Percentiles rank a stretch among this genome's conserved stretches.
Conservation (phyloP, 2,329 filamentous ascomycete genomes). For the Diaporthe sp. region DNA sequence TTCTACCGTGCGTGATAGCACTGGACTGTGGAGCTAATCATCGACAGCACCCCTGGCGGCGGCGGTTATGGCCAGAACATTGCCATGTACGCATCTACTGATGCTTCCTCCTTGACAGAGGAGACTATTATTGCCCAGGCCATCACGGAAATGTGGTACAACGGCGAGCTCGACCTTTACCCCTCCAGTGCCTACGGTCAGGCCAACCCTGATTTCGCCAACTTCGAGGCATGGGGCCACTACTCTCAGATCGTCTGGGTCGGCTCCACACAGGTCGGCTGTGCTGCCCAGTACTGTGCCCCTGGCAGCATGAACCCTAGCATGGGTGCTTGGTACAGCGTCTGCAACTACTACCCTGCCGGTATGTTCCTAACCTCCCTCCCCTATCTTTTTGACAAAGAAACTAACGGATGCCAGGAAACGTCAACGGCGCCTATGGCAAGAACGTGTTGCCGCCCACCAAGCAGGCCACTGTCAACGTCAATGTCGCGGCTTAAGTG, state of each 20-base stretch:
- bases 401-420: conserved; percentile 57
- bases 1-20: neutral
- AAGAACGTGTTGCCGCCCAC: conserved; percentile 63
- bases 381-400: conserved; percentile 30
- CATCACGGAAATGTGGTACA: conserved; percentile 91
- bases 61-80: conserved; percentile 93
- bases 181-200: conserved; percentile 70
- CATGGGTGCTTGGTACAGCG: conserved; percentile 79
- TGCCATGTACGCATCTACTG: conserved; percentile 70
- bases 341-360: conserved; percentile 87
- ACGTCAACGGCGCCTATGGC: conserved; percentile 65
- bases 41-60: conserved; percentile 64
- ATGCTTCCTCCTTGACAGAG: conserved; percentile 62
- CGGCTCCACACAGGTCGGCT: conserved; percentile 72
- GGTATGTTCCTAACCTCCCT: conserved; percentile 62
- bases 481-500: conserved; percentile 40
- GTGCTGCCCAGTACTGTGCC: conserved; percentile 69
- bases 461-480: conserved; percentile 49
- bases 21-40: conserved; percentile 8
- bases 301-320: conserved; percentile 60
- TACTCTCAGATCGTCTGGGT: conserved; percentile 84
- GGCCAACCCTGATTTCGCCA: conserved; percentile 69
- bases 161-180: conserved; percentile 76
- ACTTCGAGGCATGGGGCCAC: conserved; percentile 80
- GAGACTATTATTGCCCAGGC: conserved; percentile 73